Evolutionary conservation across 257 asterid genomes (phyloP).

Genomic region (Petrea volubilis): DNA sequence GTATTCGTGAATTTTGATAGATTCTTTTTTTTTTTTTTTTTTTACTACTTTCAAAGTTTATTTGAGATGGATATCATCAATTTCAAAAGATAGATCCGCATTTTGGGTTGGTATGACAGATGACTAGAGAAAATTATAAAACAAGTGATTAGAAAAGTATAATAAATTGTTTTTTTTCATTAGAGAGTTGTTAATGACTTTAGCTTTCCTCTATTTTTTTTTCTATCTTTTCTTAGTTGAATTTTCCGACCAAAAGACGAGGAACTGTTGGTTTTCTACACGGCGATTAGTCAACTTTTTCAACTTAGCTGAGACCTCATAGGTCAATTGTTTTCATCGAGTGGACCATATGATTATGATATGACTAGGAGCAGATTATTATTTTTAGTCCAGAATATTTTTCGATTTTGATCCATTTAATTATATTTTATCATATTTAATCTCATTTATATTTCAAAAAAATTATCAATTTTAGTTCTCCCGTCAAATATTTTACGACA

Average conservation of each 20-base stretch:
- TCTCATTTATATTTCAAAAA: no score
- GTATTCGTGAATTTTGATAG: background rate
- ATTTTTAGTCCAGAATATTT: no score
- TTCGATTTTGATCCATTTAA: no score
- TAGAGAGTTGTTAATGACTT: background rate
- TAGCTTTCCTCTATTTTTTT: background rate
- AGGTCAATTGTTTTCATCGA: background rate
- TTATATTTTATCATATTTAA: no score
- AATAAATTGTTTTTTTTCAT: background rate
- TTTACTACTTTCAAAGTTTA: constrained; percentile 7
- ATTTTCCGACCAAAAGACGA: background rate
- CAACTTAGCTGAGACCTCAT: background rate
- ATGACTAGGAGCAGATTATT: no score
- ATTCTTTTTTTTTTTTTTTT: no score
- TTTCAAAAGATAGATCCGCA: constrained; percentile 15
- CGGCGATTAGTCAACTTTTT: background rate
- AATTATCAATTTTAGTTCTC: no score
- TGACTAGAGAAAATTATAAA: background rate
- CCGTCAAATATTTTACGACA: no score
- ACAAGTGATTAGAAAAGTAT: background rate
- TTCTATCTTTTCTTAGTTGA: background rate
- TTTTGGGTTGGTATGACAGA: background rate
- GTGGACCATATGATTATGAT: background rate
- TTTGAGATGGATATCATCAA: background rate
- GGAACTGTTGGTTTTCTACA: background rate